Evolutionary conservation across 305 asterid species (phyloP).

Genomic region (Euphrasia arctica): DNA sequence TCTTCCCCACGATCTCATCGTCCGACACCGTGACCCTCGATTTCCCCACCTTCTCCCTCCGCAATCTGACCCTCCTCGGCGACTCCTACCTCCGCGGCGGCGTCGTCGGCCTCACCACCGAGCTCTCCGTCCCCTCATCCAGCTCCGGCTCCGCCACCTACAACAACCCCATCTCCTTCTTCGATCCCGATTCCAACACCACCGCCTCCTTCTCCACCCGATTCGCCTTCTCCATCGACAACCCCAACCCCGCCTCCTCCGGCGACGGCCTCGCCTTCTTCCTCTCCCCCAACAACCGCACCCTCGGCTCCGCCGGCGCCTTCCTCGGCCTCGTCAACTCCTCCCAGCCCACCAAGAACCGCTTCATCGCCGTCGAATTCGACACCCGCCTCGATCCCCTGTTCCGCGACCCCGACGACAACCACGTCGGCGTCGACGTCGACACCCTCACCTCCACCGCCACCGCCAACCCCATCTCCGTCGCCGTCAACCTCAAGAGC

Average conservation of each 20-base stretch:
- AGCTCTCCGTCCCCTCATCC: conserved; percentile 43
- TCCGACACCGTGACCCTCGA: conserved; percentile 32
- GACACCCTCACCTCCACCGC: conserved; percentile 36
- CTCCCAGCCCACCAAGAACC: conserved; percentile 34
- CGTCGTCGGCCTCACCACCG: conserved; percentile 44
- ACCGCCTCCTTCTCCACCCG: conserved; percentile 47
- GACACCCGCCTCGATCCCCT: conserved; percentile 38
- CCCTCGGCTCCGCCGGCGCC: conserved; percentile 43
- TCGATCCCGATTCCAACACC: conserved; percentile 34
- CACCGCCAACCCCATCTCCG: conserved; percentile 29
- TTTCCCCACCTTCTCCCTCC: conserved; percentile 40
- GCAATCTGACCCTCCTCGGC: conserved; percentile 47
- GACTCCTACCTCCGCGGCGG: conserved; percentile 49
- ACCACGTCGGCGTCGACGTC: conserved; percentile 47
- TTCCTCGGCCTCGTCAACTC: conserved; percentile 47
- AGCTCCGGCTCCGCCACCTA: conserved; percentile 45
- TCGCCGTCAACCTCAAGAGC: conserved; percentile 33
- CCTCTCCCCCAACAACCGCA: conserved; percentile 39
- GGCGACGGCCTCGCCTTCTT: conserved; percentile 47
- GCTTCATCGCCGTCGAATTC: conserved; percentile 46
- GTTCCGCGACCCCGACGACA: conserved; percentile 44
- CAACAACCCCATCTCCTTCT: conserved; percentile 42
- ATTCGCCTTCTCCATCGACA: conserved; percentile 42
- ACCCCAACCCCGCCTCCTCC: conserved; percentile 36
- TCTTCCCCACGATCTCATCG: background rate